phyloP scores from a whole-genome alignment of 805 yeast genomes.

The Kazachstania psychrophila region DNA sequence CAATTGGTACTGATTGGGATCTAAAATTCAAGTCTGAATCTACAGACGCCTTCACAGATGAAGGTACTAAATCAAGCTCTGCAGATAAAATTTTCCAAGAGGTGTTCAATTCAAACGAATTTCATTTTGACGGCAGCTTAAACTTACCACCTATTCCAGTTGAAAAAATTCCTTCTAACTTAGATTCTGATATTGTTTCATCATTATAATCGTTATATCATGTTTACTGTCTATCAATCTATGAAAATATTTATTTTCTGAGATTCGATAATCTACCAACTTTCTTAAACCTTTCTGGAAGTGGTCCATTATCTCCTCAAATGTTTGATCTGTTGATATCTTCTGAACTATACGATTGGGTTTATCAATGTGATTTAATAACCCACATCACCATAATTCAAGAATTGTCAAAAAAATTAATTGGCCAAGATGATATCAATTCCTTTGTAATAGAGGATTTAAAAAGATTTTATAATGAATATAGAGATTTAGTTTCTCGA shows the following conservation, averaged over 20 bases:
- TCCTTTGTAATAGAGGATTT: conserved; percentile 36
- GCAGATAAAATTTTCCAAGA: neutral
- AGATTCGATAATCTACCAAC: conserved; percentile 50
- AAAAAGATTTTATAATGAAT: conserved; percentile 41
- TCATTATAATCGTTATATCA: conserved; percentile 53
- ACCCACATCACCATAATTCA: conserved; percentile 46
- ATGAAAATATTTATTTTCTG: conserved; percentile 58
- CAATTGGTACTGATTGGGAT: neutral
- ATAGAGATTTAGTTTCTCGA: conserved; percentile 34
- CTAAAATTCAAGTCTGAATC: too few species aligned
- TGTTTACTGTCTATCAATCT: conserved; percentile 51
- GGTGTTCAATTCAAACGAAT: neutral
- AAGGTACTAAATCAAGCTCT: too few species aligned
- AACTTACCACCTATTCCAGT: conserved; percentile 31
- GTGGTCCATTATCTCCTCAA: conserved; percentile 48
- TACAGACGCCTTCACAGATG: neutral
- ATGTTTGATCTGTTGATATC: conserved; percentile 47
- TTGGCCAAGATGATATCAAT: conserved; percentile 32
- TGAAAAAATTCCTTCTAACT: conserved; percentile 34
- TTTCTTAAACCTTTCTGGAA: conserved; percentile 42
- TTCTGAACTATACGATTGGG: conserved; percentile 49
- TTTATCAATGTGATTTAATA: conserved; percentile 51
- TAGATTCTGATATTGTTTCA: conserved; percentile 48
- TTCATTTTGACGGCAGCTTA: conserved; percentile 11
- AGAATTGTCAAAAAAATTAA: conserved; percentile 50